These are phyloP conservation scores for Artemisia tridentata DNA, from an alignment of 129 eudicot species.

Conservation along the genomic window DNA sequence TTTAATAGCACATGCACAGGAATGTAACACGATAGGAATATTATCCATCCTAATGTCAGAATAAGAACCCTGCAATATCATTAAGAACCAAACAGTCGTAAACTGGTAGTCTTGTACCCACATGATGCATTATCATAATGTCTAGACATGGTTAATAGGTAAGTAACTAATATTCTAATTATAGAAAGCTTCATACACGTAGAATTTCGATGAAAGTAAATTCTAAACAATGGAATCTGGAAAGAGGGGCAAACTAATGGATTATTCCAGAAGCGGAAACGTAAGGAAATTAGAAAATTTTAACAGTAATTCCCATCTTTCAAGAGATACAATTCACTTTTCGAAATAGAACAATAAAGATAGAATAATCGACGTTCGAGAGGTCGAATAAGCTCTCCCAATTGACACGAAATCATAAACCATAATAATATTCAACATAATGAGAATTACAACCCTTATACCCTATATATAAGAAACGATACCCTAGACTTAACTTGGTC, in stretches of 20 bases:
- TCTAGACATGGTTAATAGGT: conserved; percentile 6
- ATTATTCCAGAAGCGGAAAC: neutral
- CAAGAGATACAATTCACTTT: neutral
- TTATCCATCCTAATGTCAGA: conserved; percentile 89
- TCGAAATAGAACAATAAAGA: too few relatives aligned
- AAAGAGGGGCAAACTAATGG: neutral
- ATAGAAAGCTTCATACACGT: too few relatives aligned
- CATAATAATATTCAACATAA: too few relatives aligned
- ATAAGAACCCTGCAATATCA: conserved; percentile 68
- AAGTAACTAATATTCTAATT: neutral
- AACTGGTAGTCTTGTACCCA: conserved; percentile 5
- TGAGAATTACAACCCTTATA: too few relatives aligned
- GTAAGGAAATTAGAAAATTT: neutral
- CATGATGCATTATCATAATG: conserved; percentile 10
- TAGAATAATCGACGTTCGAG: too few relatives aligned
- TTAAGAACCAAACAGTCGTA: conserved; percentile 16
- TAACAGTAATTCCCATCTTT: neutral
- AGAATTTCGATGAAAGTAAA: too few relatives aligned
- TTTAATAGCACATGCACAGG: conserved; percentile 87
- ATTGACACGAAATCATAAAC: too few relatives aligned
- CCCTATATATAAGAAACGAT: too few relatives aligned
- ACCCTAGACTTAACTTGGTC: too few relatives aligned
- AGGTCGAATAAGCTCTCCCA: too few relatives aligned
- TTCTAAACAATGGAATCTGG: neutral
- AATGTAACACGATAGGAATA: conserved; percentile 80